Percentiles rank a stretch among this genome's conserved stretches.
These are phyloP conservation scores for Thalassiosira delicatula DNA, from an alignment of 352 stramenopile genomes.

Conservation along the genomic window DNA sequence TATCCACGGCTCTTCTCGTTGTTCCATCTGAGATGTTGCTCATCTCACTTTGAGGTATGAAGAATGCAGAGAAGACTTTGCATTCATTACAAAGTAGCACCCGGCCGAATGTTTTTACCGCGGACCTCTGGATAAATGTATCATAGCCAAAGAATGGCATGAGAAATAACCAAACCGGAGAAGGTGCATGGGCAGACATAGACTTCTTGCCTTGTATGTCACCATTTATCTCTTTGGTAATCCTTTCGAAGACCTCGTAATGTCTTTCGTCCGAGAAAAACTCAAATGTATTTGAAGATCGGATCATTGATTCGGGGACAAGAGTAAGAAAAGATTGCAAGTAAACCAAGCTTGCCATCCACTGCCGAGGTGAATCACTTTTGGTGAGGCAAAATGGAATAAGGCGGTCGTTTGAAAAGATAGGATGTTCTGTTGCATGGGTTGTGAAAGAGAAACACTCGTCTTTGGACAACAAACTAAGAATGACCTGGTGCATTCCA, in stretches of 20 bases:
- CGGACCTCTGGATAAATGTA: constrained; percentile 23
- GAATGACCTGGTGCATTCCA: constrained; percentile 39
- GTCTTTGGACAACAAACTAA: constrained; percentile 28
- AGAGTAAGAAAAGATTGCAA: constrained; percentile 51
- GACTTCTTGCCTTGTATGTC: constrained; percentile 1
- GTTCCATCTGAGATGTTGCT: constrained; percentile 23
- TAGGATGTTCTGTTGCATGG: constrained; percentile 9
- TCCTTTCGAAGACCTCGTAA: constrained; percentile 41
- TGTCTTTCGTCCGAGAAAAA: constrained; percentile 48
- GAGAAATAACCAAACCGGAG: constrained; percentile 53
- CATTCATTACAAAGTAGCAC: constrained; percentile 44
- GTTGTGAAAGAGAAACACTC: constrained; percentile 12
- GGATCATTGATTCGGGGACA: constrained; percentile 36
- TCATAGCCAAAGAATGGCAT: constrained; percentile 52
- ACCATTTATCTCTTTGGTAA: constrained; percentile 33
- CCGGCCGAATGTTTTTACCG: constrained; percentile 38
- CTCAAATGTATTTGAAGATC: constrained; percentile 24
- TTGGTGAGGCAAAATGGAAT: constrained; percentile 15
- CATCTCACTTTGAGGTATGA: constrained; percentile 18
- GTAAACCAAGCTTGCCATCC: constrained; percentile 51
- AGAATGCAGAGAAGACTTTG: constrained; percentile 55
- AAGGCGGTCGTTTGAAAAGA: constrained; percentile 36
- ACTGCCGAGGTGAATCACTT: constrained; percentile 13
- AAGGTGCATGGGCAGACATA: constrained; percentile 27
- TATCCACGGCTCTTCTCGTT: constrained; percentile 19